Base-by-base conservation (phyloP, 768 basidiomycete genomes). In the Tylopilus rubrobrunneus region DNA sequence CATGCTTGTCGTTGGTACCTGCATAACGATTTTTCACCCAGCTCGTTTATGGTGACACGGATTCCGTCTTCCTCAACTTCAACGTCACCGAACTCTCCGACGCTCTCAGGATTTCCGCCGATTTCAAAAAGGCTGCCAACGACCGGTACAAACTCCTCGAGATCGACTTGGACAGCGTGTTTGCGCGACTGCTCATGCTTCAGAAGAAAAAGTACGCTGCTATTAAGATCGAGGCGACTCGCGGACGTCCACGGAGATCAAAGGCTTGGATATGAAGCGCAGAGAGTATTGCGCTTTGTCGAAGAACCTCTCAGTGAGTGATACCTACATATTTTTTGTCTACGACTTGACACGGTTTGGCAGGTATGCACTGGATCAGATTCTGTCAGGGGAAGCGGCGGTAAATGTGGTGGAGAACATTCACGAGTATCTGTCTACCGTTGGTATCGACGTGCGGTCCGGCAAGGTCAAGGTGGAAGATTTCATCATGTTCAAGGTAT, bases 191-290 rank as follows among this genome's bases (percentile, higher is more conserved):
- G 42, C 73, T 99, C 2, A 80, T 99, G 11, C 73, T 99, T 50
- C 96, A 98, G 66, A 99, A 99, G 81, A 99, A 99, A 78, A 98
- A 99, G 72, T 99, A 99, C 61, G 97, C 97, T 0, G 97, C 97
- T 0, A 77, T 98, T 68, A 98, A 97, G 73, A 84, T 98, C 40
- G 92, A 94, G 62, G 91, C 58, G 85, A 85, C 27, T 79, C 80
- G 0, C 79, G 81, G 52, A 87, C 89, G 0, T 83, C 82, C 14
- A 89, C 83, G 2, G 97, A 99, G 65, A 77, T 99, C 69, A 99
- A 99, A 65, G 97, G 97, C 71, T 75, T 99, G 23, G 97, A 99
- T 72, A 98, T 99, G 97, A 98, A 98, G 71, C 85, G 97, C 42
- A 78, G 97, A 77, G 97, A 99, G 68, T 99, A 92, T 69, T 95